A percentile compares a stretch with the other conserved stretches of the same genome.
Evolutionary conservation across 2,329 filamentous ascomycete genomes (phyloP).

Genomic region (Ophiocordyceps sinensis): DNA sequence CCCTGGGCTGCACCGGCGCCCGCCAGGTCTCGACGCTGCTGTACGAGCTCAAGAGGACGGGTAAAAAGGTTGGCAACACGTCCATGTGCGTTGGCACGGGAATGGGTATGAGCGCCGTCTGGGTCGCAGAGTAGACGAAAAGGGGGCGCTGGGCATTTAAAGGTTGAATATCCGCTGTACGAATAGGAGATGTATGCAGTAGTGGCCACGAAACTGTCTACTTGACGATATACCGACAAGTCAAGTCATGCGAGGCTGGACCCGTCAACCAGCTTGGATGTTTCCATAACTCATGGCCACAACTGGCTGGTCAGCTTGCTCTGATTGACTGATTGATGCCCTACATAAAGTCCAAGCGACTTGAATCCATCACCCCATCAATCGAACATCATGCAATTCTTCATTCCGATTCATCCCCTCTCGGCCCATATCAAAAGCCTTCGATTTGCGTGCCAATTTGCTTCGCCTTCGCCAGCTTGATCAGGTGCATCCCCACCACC

Average conservation of each 20-base stretch:
- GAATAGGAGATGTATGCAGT: slow-evolving; percentile 7
- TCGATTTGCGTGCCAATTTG: slow-evolving; percentile 38
- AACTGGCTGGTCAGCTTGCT: too few relatives aligned
- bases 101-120: slow-evolving; percentile 96
- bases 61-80: slow-evolving; percentile 76
- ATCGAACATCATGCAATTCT: background rate
- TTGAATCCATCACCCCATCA: too few relatives aligned
- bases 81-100: slow-evolving; percentile 96
- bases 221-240: background rate
- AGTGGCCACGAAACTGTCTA: background rate
- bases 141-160: background rate
- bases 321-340: too few relatives aligned
- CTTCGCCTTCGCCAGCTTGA: slow-evolving; percentile 39
- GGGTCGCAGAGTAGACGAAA: slow-evolving; percentile 67
- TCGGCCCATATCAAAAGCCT: slow-evolving; percentile 4
- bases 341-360: too few relatives aligned
- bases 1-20: slow-evolving; percentile 84
- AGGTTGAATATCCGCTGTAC: slow-evolving; percentile 8
- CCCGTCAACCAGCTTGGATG: too few relatives aligned
- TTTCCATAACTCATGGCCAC: too few relatives aligned
- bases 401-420: background rate
- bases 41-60: slow-evolving; percentile 74
- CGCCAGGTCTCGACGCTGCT: slow-evolving; percentile 86
- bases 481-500: slow-evolving; percentile 42
- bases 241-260: too few relatives aligned